Percentiles rank a stretch among this genome's conserved stretches.
phyloP scores from a whole-genome alignment of 208 protist genomes.

The Trypanosoma theileri region DNA sequence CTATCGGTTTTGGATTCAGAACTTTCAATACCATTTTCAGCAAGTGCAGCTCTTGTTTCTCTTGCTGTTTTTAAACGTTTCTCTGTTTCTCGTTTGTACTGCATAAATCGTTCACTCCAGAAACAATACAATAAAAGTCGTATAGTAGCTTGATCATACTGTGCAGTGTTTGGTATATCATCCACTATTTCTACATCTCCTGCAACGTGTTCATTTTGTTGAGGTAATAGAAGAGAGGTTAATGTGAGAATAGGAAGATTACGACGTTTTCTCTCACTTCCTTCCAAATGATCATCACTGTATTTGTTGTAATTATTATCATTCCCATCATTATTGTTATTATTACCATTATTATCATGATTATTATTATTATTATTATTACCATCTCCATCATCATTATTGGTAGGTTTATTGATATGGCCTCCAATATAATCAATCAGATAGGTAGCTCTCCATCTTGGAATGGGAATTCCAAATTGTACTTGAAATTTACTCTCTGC shows the following conservation, averaged over 20 bases:
- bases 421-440: conserved; percentile 51
- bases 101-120: conserved; percentile 60
- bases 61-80: background rate
- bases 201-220: conserved; percentile 25
- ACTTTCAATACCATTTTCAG: conserved; percentile 28
- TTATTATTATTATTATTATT: background rate
- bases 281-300: conserved; percentile 5
- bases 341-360: background rate
- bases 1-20: background rate
- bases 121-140: conserved; percentile 76
- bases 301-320: background rate
- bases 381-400: background rate
- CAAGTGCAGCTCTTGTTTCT: background rate
- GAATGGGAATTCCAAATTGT: conserved; percentile 41
- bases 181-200: conserved; percentile 16
- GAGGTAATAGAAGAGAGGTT: conserved; percentile 60
- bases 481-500: conserved; percentile 15
- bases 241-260: conserved; percentile 72
- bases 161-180: conserved; percentile 37
- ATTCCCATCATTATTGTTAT: conserved; percentile 17
- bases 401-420: background rate
- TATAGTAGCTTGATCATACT: conserved; percentile 63
- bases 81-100: conserved; percentile 57
- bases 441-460: conserved; percentile 50
- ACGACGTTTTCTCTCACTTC: conserved; percentile 26